Evolutionary conservation across 129 eudicot species (phyloP).

Genomic region (Chrysanthemum seticuspe): DNA sequence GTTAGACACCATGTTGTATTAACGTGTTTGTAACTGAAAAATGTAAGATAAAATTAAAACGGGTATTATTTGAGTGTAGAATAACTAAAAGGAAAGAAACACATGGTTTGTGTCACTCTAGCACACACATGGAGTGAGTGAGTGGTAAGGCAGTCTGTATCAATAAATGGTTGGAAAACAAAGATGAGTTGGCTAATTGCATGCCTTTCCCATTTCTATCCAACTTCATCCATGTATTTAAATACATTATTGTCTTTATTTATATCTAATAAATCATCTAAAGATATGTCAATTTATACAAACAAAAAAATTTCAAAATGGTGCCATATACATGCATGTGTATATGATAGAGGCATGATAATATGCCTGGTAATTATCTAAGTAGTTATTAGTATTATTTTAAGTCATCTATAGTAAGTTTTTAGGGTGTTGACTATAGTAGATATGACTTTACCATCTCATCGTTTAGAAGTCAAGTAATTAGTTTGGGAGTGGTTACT

Average conservation of each 20-base stretch:
- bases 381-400: too few relatives aligned
- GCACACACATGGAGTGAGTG: conserved; percentile 47
- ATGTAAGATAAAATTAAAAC: conserved; percentile 15
- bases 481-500: too few relatives aligned
- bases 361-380: too few relatives aligned
- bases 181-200: conserved; percentile 46
- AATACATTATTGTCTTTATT: conserved; percentile 3
- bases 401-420: too few relatives aligned
- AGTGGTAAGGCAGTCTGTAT: conserved; percentile 44
- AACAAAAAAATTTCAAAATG: neutral
- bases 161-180: conserved; percentile 45
- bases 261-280: neutral
- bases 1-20: conserved; percentile 15
- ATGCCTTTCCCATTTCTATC: conserved; percentile 44
- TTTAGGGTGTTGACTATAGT: too few relatives aligned
- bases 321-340: too few relatives aligned
- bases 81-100: conserved; percentile 27
- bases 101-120: conserved; percentile 39
- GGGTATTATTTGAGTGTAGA: conserved; percentile 34
- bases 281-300: neutral
- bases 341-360: too few relatives aligned
- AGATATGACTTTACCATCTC: too few relatives aligned
- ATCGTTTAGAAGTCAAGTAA: too few relatives aligned
- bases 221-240: conserved; percentile 36
- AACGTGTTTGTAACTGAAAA: conserved; percentile 29